A percentile compares a stretch with the other conserved stretches of the same genome.
Conservation (phyloP, 306 rosid species). For the Gastrolobium bilobum region DNA sequence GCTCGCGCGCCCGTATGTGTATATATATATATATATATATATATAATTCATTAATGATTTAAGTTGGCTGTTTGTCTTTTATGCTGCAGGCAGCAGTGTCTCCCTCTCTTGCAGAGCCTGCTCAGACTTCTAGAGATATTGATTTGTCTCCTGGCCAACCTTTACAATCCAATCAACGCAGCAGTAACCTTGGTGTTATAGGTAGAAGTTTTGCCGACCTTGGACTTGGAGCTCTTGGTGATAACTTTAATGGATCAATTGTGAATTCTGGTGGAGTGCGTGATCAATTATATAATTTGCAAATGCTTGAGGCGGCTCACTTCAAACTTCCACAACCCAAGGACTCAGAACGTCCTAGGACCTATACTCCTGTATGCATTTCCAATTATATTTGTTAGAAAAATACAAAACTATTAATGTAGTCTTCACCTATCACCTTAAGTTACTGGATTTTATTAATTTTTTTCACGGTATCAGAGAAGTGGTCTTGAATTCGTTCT, state of each 20-base stretch:
- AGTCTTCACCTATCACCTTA: too few species aligned
- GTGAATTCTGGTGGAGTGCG: constrained; percentile 64
- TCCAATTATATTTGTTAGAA: not conserved
- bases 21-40: not conserved
- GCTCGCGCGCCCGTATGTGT: too few species aligned
- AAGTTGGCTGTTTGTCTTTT: constrained; percentile 32
- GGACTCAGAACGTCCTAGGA: constrained; percentile 89
- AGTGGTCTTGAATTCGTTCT: too few species aligned
- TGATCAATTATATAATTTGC: constrained; percentile 73
- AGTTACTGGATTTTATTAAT: too few species aligned
- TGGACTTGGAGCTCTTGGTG: constrained; percentile 82
- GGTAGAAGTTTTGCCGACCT: constrained; percentile 84
- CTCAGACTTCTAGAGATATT: constrained; percentile 69
- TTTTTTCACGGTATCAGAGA: too few species aligned
- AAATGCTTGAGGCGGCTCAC: constrained; percentile 87
- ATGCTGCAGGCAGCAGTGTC: constrained; percentile 69
- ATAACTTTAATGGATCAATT: constrained; percentile 64
- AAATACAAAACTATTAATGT: too few species aligned
- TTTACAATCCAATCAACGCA: constrained; percentile 72
- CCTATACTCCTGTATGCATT: constrained; percentile 73
- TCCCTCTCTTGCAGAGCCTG: constrained; percentile 69
- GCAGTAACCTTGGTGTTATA: constrained; percentile 80
- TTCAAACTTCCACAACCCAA: constrained; percentile 81
- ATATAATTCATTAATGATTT: constrained; percentile 34
- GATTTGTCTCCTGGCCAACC: constrained; percentile 92